Evolutionary conservation across 1,139 yeast genomes (phyloP).

Genomic region (Diutina catenulata): DNA sequence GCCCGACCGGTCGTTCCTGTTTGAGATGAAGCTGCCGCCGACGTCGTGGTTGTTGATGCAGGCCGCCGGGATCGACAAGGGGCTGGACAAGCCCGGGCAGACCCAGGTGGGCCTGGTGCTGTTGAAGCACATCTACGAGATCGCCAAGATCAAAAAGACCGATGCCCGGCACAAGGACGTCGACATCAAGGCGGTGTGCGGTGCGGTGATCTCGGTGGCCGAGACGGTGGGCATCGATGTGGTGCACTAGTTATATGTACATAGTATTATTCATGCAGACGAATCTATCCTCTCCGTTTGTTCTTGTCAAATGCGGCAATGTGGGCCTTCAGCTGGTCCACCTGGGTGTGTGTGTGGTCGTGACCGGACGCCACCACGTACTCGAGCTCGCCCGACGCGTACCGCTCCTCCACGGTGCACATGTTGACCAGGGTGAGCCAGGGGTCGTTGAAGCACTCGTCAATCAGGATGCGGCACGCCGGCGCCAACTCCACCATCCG

Average conservation of each 20-base stretch:
- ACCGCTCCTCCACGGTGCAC: conserved; percentile 47
- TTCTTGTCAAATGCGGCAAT: conserved; percentile 84
- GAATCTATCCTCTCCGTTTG: conserved; percentile 25
- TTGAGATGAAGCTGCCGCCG: conserved; percentile 85
- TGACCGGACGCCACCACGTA: conserved; percentile 42
- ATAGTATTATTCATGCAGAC: too few relatives aligned
- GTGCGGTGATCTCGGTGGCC: conserved; percentile 79
- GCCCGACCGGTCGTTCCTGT: conserved; percentile 85
- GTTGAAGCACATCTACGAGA: conserved; percentile 84
- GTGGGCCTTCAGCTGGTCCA: conserved; percentile 89
- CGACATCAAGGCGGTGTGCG: conserved; percentile 66
- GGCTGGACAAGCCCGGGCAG: conserved; percentile 46
- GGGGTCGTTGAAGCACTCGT: conserved; percentile 67
- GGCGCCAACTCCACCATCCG: conserved; percentile 77
- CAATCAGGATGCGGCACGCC: conserved; percentile 75
- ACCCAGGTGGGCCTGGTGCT: conserved; percentile 56
- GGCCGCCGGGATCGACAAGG: conserved; percentile 78
- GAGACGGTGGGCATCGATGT: conserved; percentile 79
- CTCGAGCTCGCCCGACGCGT: conserved; percentile 20
- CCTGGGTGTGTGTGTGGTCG: conserved; percentile 81
- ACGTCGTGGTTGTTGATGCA: conserved; percentile 78
- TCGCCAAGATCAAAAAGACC: conserved; percentile 85
- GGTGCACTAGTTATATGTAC: conserved; percentile 43
- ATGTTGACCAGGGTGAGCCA: conserved; percentile 60
- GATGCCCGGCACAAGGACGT: conserved; percentile 70